These are phyloP conservation scores for Pythium vanterpoolii DNA, from an alignment of 352 stramenopile species.

Conservation along the genomic window DNA sequence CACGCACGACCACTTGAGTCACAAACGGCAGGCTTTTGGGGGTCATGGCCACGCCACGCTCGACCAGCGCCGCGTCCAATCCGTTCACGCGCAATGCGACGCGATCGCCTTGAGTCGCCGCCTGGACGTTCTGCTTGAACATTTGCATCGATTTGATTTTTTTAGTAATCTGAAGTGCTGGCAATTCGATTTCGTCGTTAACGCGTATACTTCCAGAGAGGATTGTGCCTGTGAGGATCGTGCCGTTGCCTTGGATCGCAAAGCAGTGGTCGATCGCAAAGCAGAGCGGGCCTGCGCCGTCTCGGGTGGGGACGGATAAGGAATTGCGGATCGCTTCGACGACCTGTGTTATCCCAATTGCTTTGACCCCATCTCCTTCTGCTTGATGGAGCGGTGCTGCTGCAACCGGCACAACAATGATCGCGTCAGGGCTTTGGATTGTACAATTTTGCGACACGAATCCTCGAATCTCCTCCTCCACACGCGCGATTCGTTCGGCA, in stretches of 20 bases:
- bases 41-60: slow-evolving; percentile 57
- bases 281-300: slow-evolving; percentile 73
- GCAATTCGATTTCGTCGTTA: slow-evolving; percentile 94
- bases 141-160: slow-evolving; percentile 99
- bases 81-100: slow-evolving; percentile 93
- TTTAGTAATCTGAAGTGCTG: slow-evolving; percentile 70
- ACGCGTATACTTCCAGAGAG: slow-evolving; percentile 84
- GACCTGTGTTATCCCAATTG: slow-evolving; percentile 74
- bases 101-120: slow-evolving; percentile 91
- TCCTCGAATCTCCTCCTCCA: slow-evolving; percentile 65
- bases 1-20: slow-evolving; percentile 46
- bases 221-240: slow-evolving; percentile 95
- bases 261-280: slow-evolving; percentile 99
- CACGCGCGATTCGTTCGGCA: slow-evolving; percentile 49
- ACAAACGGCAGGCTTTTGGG: slow-evolving; percentile 49
- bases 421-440: background rate
- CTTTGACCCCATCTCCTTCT: background rate
- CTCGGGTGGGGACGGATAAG: slow-evolving; percentile 40
- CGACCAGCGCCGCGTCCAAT: slow-evolving; percentile 54
- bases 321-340: slow-evolving; percentile 30
- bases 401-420: slow-evolving; percentile 88
- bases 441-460: slow-evolving; percentile 48
- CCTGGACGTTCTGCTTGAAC: slow-evolving; percentile 90
- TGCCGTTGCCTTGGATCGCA: slow-evolving; percentile 95
- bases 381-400: slow-evolving; percentile 32